Evolutionary conservation across 768 basidiomycete species (phyloP), one percentile per base, ranked within the genome.

Genomic region (Thelephora ganbajun): DNA sequence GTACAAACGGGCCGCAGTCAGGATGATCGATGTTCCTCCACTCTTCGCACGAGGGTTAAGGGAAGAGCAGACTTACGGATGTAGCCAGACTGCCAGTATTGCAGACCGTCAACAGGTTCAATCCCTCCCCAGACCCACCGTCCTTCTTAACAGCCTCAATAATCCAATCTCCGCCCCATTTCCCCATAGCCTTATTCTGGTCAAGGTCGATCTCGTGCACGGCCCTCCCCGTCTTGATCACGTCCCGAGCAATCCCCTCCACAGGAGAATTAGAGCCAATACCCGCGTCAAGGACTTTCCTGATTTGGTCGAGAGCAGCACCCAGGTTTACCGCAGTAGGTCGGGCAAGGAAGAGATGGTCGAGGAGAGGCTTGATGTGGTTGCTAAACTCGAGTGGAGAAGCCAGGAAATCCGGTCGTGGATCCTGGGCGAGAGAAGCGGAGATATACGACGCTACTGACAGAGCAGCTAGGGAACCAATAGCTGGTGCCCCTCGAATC

Each of bases 41-140:
- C n/a, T n/a, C n/a, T n/a, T n/a, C n/a, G 26, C 39, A 43, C 41
- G 26, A 45, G 26, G 26, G n/a, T n/a, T n/a, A n/a, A 16, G 11
- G 48, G 30, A 33, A 47, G 46, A 20, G 22, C 5, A 9, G 14
- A 54, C 81, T 48, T 54, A 91, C 91, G 26, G 91, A 94, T 9
- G 92, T 96, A 1, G 94, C 93, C 53, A 98, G 72, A 19, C 85
- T 89, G 3, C 93, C 93, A n/a, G 93, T 98, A 62, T 97, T 97
- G 67, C 93, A 97, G 11, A 97, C 89, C 13, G 93, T 96, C 62
- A 96, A 67, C 16, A 94, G 76, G 58, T 87, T 91, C 49, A 96
- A 62, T 35, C 67, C 71, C 41, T 67, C 67, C 22, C 66, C 67
- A 14, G 68, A 59, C 6, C 60, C 62, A 37, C 69, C 71, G 48